Percentiles rank a stretch among this genome's conserved stretches.
phyloP scores from a whole-genome alignment of 768 basidiomycete genomes.

The Lactifluus hygrophoroides region DNA sequence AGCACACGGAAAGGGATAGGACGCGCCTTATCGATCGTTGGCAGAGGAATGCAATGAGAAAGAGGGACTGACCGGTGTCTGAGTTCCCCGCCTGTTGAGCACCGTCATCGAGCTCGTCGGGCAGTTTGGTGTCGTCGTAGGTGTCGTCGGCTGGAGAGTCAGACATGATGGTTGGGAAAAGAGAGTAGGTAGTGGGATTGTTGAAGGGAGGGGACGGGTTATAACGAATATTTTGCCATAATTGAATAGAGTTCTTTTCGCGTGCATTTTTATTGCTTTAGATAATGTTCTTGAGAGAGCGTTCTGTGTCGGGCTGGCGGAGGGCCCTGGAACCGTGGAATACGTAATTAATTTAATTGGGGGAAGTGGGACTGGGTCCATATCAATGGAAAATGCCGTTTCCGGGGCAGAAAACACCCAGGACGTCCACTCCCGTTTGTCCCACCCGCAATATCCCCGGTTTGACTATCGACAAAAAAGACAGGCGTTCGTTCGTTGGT shows the following conservation, averaged over 20 bases:
- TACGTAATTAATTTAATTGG: constrained; percentile 23
- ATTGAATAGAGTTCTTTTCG: constrained; percentile 57
- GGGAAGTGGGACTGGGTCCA: constrained; percentile 11
- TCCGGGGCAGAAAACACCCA: constrained; percentile 15
- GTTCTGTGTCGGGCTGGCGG: constrained; percentile 20
- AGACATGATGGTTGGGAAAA: constrained; percentile 41
- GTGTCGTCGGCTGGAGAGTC: constrained; percentile 52
- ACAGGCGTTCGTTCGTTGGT: not conserved
- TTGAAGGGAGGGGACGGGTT: constrained; percentile 45
- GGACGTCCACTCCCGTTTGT: constrained; percentile 10
- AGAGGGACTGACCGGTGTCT: constrained; percentile 25
- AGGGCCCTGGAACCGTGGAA: constrained; percentile 22
- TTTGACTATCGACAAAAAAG: not conserved
- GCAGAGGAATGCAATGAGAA: not conserved
- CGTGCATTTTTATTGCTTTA: constrained; percentile 43
- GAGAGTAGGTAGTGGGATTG: constrained; percentile 28
- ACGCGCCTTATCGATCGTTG: constrained; percentile 23
- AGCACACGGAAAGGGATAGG: constrained; percentile 10
- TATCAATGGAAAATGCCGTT: constrained; percentile 23
- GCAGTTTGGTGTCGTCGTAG: constrained; percentile 42
- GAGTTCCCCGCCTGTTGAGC: constrained; percentile 33
- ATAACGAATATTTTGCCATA: constrained; percentile 42
- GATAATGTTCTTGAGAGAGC: constrained; percentile 29
- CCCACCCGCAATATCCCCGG: constrained; percentile 20
- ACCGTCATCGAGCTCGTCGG: constrained; percentile 50